A percentile compares a stretch with the other conserved stretches of the same genome.
Evolutionary conservation across 1,284 basidiomycete genomes (phyloP).

Genomic region (Ustilago vetiveriae): DNA sequence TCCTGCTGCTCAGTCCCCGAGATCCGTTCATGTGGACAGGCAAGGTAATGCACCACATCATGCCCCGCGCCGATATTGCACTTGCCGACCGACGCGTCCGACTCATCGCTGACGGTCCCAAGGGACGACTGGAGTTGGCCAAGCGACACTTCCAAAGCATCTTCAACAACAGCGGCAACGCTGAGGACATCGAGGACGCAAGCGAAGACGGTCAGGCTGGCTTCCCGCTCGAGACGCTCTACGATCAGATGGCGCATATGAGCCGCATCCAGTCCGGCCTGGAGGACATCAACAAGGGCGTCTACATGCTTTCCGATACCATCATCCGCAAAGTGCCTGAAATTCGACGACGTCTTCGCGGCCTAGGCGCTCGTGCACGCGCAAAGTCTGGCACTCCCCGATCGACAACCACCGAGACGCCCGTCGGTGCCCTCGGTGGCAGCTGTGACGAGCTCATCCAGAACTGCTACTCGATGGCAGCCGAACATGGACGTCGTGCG

Average conservation of each 20-base stretch:
- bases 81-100: slow-evolving; percentile 63
- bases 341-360: slow-evolving; percentile 46
- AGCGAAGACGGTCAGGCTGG: slow-evolving; percentile 42
- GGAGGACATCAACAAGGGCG: slow-evolving; percentile 86
- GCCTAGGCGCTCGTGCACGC: slow-evolving; percentile 19
- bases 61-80: slow-evolving; percentile 60
- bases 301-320: slow-evolving; percentile 88
- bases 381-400: slow-evolving; percentile 18
- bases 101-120: slow-evolving; percentile 75
- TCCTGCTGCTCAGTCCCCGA: slow-evolving; percentile 86
- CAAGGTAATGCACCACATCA: slow-evolving; percentile 73
- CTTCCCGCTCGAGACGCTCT: slow-evolving; percentile 72
- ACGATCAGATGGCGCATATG: slow-evolving; percentile 90
- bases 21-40: slow-evolving; percentile 94
- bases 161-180: slow-evolving; percentile 29
- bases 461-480: slow-evolving; percentile 96
- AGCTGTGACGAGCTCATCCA: slow-evolving; percentile 78
- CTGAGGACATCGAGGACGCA: slow-evolving; percentile 55
- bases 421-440: slow-evolving; percentile 28
- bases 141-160: slow-evolving; percentile 77
- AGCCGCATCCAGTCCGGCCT: slow-evolving; percentile 88
- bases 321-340: slow-evolving; percentile 77
- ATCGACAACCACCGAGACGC: slow-evolving; percentile 23
- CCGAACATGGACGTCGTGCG: slow-evolving; percentile 72
- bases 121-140: slow-evolving; percentile 77